These are phyloP conservation scores for Diaporthe batatas DNA, from an alignment of 2,329 filamentous ascomycete genomes.

Conservation along the genomic window DNA sequence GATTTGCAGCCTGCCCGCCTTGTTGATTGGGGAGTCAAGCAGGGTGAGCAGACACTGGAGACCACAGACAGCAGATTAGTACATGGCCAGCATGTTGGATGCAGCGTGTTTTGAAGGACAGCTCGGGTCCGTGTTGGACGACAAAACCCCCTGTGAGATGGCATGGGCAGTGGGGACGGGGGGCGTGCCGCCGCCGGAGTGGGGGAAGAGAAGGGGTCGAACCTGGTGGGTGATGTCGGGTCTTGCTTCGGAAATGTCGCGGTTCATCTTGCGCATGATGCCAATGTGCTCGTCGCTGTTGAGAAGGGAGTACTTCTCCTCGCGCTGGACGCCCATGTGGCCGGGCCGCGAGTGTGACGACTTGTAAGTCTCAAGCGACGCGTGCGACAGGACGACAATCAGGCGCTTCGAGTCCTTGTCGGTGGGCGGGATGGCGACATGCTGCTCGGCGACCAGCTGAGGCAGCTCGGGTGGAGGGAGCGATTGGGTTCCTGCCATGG, in stretches of 20 bases:
- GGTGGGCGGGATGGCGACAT: slow-evolving; percentile 82
- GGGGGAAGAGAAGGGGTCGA: slow-evolving; percentile 42
- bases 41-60: slow-evolving; percentile 92
- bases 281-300: slow-evolving; percentile 99
- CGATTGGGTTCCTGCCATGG: slow-evolving; percentile 85
- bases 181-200: too few relatives aligned
- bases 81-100: slow-evolving; percentile 59
- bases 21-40: slow-evolving; percentile 98
- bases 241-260: slow-evolving; percentile 96
- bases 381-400: slow-evolving; percentile 97
- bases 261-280: slow-evolving; percentile 99
- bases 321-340: slow-evolving; percentile 75
- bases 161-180: slow-evolving; percentile 39
- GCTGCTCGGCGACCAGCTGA: slow-evolving; percentile 93
- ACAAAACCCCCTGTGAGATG: neutral
- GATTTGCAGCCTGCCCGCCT: slow-evolving; percentile 96
- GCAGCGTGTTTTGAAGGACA: slow-evolving; percentile 48
- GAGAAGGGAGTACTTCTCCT: slow-evolving; percentile 96
- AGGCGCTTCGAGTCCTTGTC: slow-evolving; percentile 94
- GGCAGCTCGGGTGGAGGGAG: slow-evolving; percentile 92
- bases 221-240: slow-evolving; percentile 99
- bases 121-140: slow-evolving; percentile 39
- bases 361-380: slow-evolving; percentile 97
- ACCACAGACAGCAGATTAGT: slow-evolving; percentile 48
- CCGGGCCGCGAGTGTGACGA: slow-evolving; percentile 79